Evolutionary conservation across 495 filamentous ascomycete species (phyloP).

Genomic region (Podospora pseudoanserina): DNA sequence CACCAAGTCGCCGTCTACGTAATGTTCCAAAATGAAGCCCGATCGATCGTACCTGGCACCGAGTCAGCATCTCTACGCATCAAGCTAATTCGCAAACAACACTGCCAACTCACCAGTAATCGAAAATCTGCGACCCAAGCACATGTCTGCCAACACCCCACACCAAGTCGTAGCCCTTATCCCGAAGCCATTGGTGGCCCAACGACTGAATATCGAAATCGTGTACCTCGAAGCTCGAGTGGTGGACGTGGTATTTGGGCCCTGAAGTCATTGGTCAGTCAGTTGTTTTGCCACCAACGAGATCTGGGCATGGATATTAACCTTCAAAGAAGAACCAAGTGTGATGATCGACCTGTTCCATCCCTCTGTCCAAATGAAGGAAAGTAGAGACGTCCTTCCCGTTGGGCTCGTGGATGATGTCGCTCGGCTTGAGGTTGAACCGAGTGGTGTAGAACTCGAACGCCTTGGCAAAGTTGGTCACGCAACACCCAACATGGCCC

Average conservation of each 20-base stretch:
- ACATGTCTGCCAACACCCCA: constrained; percentile 69
- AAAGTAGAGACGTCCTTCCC: constrained; percentile 53
- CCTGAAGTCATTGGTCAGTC: constrained; percentile 19
- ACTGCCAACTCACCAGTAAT: constrained; percentile 55
- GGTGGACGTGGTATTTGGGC: constrained; percentile 56
- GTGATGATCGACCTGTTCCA: constrained; percentile 61
- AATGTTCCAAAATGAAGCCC: neutral
- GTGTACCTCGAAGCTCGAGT: constrained; percentile 66
- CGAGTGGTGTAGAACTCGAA: constrained; percentile 57
- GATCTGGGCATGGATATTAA: neutral
- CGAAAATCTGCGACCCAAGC: constrained; percentile 57
- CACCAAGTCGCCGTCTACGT: constrained; percentile 8
- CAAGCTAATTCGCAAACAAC: constrained; percentile 53
- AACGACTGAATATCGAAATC: constrained; percentile 68
- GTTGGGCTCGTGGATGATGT: constrained; percentile 41
- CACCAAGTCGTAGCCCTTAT: constrained; percentile 57
- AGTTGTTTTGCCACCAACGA: neutral
- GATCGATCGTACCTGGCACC: neutral
- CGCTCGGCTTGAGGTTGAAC: constrained; percentile 60
- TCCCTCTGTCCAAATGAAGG: constrained; percentile 57
- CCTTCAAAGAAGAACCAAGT: constrained; percentile 55
- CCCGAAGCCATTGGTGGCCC: constrained; percentile 62
- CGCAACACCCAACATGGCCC: constrained; percentile 62
- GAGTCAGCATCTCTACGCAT: neutral
- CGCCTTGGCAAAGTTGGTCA: constrained; percentile 50